Evolutionary conservation across 208 protist genomes (phyloP), one percentile per base, ranked within the genome.

Genomic region (Herpetomonas muscarum): DNA sequence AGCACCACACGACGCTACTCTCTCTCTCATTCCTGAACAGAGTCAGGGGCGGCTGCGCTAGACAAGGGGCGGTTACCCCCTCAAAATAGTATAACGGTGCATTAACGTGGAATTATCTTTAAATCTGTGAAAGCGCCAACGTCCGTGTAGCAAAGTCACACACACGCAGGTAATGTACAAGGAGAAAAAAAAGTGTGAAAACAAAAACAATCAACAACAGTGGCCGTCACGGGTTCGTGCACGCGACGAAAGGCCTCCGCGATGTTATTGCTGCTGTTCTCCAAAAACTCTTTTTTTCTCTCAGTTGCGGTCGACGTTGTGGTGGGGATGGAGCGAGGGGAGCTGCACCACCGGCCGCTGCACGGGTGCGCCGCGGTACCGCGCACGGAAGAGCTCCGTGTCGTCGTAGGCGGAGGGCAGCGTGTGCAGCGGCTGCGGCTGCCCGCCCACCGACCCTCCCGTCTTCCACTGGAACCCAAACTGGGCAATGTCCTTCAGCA

Each of bases 401-500:
- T 95, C 88, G 34, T 67, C 70, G 60, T 85, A 87, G 1, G 85
- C 65, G 0, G 82, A 67, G 19, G 88, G 88, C 36, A 95, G 64
- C 25, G 70, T 70, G 50, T 84, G 61, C 26, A 89, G 65, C 50
- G 44, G 61, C 58, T 82, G 78, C 36, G 71, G 66, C 13, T 55
- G 65, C 13, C 76, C 64, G 4, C 55, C 61, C 6, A 62, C 37
- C 7, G 47, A 53, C 9, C 46, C 54, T 0, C 79, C 88, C 0
- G 74, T 83, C 49, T 83, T 84, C 88, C 88, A 95, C 68, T 92
- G 58, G 55, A 95, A 95, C 6, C 88, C 88, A 67, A 95, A 95
- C 64, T 95, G 88, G 37, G 92, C 63, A 19, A 90, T 67, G 49
- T 95, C 88, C 60, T 95, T 95, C 58, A 95, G 64, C 59, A 87